Evolutionary conservation across 345 rosid genomes (phyloP).

Genomic region (Noccaea bulbosa): DNA sequence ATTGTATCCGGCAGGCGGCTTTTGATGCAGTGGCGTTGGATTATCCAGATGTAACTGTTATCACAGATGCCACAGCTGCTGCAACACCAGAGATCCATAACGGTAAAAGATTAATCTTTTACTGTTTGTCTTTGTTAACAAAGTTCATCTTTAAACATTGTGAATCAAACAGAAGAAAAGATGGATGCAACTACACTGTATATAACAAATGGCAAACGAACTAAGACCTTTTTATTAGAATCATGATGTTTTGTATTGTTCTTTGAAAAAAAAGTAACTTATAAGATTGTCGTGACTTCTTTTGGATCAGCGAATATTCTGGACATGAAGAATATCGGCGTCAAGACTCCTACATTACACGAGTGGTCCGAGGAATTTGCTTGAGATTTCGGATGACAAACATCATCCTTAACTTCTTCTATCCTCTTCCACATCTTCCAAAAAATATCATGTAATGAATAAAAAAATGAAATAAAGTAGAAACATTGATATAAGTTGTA

Average conservation of each 20-base stretch:
- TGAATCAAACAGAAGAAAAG: background rate
- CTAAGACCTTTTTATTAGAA: background rate
- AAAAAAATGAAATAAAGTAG: background rate
- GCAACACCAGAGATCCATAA: constrained; percentile 73
- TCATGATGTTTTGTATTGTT: constrained; percentile 20
- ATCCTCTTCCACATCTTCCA: background rate
- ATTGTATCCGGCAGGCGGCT: constrained; percentile 83
- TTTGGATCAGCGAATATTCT: constrained; percentile 66
- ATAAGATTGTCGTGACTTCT: constrained; percentile 34
- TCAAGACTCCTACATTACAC: constrained; percentile 57
- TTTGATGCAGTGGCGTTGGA: constrained; percentile 84
- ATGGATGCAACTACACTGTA: background rate
- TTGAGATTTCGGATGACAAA: constrained; percentile 26
- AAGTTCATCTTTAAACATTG: background rate
- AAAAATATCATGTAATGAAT: constrained; percentile 1
- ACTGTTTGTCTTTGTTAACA: background rate
- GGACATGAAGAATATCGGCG: constrained; percentile 83
- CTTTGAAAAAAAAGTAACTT: background rate
- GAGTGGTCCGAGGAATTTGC: constrained; percentile 57
- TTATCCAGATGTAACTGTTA: constrained; percentile 60
- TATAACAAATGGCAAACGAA: constrained; percentile 13
- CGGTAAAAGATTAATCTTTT: constrained; percentile 48
- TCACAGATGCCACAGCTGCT: constrained; percentile 90
- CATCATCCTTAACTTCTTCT: constrained; percentile 1
- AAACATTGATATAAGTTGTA: background rate